Evolutionary conservation across 257 asterid genomes (phyloP).

Genomic region (Jacaranda copaia): DNA sequence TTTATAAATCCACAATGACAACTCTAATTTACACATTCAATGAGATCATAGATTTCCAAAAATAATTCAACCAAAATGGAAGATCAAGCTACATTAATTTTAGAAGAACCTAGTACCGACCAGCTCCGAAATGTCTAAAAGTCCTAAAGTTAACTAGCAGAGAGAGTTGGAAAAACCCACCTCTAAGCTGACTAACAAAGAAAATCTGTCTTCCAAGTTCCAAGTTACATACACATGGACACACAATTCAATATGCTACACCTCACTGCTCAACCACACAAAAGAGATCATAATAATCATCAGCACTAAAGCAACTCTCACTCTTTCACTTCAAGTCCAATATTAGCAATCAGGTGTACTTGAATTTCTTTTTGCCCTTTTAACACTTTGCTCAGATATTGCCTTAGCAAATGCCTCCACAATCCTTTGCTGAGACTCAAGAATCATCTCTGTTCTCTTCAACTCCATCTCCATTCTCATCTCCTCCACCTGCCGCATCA

Average conservation of each 20-base stretch:
- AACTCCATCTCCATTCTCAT: slow-evolving; percentile 97
- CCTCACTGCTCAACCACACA: slow-evolving; percentile 1
- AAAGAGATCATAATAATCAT: background rate
- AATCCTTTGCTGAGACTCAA: slow-evolving; percentile 85
- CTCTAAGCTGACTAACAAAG: background rate
- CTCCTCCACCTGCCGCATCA: slow-evolving; percentile 80
- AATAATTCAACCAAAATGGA: slow-evolving; percentile 30
- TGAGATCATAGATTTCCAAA: slow-evolving; percentile 17
- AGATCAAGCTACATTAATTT: slow-evolving; percentile 17
- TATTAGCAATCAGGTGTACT: slow-evolving; percentile 38
- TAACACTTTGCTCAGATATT: slow-evolving; percentile 54
- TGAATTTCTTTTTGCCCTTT: slow-evolving; percentile 65
- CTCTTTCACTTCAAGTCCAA: slow-evolving; percentile 8
- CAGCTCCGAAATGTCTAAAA: slow-evolving; percentile 25
- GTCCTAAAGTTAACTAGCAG: slow-evolving; percentile 18
- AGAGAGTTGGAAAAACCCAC: background rate
- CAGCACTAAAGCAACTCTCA: background rate
- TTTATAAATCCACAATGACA: background rate
- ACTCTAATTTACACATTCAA: slow-evolving; percentile 35
- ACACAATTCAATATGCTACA: slow-evolving; percentile 4
- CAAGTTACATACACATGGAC: slow-evolving; percentile 19
- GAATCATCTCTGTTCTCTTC: slow-evolving; percentile 94
- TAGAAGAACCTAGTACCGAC: slow-evolving; percentile 28
- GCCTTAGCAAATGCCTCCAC: slow-evolving; percentile 79
- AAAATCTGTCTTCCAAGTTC: background rate